Evolutionary conservation across 352 stramenopile genomes (phyloP).

Genomic region (Phytophthora pisi): DNA sequence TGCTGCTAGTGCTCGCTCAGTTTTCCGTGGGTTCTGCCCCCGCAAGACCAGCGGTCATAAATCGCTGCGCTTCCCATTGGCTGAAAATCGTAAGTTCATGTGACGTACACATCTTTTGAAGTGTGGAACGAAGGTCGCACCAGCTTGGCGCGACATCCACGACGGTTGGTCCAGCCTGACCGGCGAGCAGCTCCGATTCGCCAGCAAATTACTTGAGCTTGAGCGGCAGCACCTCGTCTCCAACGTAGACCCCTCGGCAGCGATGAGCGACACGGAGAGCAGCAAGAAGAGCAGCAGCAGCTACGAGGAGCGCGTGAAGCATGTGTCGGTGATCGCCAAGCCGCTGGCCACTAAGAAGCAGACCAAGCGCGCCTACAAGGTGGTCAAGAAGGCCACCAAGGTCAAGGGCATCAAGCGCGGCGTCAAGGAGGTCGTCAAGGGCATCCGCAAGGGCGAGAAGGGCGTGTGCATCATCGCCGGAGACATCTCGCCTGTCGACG

Average conservation of each 20-base stretch:
- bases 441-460: conserved; percentile 96
- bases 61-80: conserved; percentile 24
- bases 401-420: conserved; percentile 97
- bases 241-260: background rate
- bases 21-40: conserved; percentile 34
- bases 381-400: conserved; percentile 95
- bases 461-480: conserved; percentile 98
- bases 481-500: conserved; percentile 99
- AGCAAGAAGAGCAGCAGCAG: conserved; percentile 54
- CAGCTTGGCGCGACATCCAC: conserved; percentile 30
- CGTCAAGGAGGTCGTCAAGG: conserved; percentile 99
- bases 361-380: conserved; percentile 93
- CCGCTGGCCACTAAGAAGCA: conserved; percentile 98
- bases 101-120: background rate
- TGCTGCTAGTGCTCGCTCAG: conserved; percentile 11
- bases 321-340: conserved; percentile 93
- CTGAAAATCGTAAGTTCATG: conserved; percentile 4
- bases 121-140: conserved; percentile 31
- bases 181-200: conserved; percentile 23
- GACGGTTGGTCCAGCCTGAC: conserved; percentile 33
- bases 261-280: conserved; percentile 78
- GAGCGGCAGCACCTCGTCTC: conserved; percentile 17
- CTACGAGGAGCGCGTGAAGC: conserved; percentile 89
- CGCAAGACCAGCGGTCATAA: conserved; percentile 30
- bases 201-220: conserved; percentile 28